A percentile compares a stretch with the other conserved stretches of the same genome.
Conservation (phyloP, 1,139 yeast genomes). For the Hansenula anomala region DNA sequence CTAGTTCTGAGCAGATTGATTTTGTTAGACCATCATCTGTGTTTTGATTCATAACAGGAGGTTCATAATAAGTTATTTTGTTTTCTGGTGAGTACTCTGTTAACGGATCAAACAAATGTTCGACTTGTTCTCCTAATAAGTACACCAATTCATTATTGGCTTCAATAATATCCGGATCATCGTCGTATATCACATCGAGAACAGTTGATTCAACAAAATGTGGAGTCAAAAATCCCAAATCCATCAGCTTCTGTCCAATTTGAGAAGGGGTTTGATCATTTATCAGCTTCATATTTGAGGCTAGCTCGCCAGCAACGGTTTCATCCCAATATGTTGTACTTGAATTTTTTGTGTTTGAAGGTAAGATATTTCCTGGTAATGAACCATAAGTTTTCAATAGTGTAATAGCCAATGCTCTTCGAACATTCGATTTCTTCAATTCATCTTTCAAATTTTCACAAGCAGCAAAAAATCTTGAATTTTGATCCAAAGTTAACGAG, state of each 20-base stretch:
- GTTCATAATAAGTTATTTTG: conserved; percentile 47
- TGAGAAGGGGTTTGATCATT: conserved; percentile 46
- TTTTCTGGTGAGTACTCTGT: conserved; percentile 90
- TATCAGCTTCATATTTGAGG: conserved; percentile 54
- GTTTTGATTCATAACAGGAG: conserved; percentile 21
- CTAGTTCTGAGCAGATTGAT: conserved; percentile 61
- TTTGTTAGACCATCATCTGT: conserved; percentile 30
- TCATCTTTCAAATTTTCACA: conserved; percentile 58
- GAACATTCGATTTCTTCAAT: conserved; percentile 51
- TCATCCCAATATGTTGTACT: conserved; percentile 48
- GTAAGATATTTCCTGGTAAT: conserved; percentile 29
- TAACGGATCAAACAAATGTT: conserved; percentile 83
- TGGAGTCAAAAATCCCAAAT: conserved; percentile 56
- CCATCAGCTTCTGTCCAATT: conserved; percentile 46
- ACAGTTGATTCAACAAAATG: conserved; percentile 51
- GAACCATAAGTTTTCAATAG: conserved; percentile 63
- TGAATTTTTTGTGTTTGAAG: conserved; percentile 12
- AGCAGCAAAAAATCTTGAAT: conserved; percentile 75
- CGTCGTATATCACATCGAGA: conserved; percentile 72
- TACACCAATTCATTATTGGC: conserved; percentile 71
- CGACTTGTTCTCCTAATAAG: conserved; percentile 77
- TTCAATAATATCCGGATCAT: conserved; percentile 45
- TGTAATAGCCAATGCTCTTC: conserved; percentile 75
- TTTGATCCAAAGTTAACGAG: conserved; percentile 52
- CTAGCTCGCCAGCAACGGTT: conserved; percentile 73